These are phyloP conservation scores for Penicillium sp. DNA, from an alignment of 2,329 filamentous ascomycete species.

Conservation along the genomic window DNA sequence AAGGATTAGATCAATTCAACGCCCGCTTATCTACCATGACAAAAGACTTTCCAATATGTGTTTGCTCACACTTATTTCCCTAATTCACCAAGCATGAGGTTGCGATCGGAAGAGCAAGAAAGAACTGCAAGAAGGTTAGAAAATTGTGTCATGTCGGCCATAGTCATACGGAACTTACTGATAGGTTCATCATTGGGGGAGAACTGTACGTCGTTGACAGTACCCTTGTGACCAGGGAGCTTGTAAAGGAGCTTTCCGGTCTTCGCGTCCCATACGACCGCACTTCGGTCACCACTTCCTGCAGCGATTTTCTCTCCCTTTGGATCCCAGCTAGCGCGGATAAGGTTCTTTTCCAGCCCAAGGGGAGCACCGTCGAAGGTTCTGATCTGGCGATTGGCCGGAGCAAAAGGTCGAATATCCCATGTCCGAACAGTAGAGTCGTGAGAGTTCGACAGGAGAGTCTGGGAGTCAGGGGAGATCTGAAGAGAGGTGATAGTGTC, in stretches of 20 bases:
- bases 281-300: slow-evolving; percentile 85
- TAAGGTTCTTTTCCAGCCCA: slow-evolving; percentile 87
- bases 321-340: slow-evolving; percentile 85
- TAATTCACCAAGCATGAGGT: slow-evolving; percentile 78
- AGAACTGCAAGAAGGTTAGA: slow-evolving; percentile 60
- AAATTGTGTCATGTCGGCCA: neutral
- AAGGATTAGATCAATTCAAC: slow-evolving; percentile 20
- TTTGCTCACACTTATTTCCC: slow-evolving; percentile 53
- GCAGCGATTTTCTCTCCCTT: slow-evolving; percentile 84
- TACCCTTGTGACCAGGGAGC: slow-evolving; percentile 90
- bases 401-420: slow-evolving; percentile 94
- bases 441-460: slow-evolving; percentile 86
- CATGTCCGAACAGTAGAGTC: slow-evolving; percentile 92
- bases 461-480: slow-evolving; percentile 91
- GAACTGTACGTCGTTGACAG: slow-evolving; percentile 92
- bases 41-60: slow-evolving; percentile 7
- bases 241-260: slow-evolving; percentile 93
- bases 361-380: slow-evolving; percentile 90
- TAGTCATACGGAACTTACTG: slow-evolving; percentile 60
- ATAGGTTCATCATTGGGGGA: slow-evolving; percentile 81
- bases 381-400: slow-evolving; percentile 76
- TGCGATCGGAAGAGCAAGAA: slow-evolving; percentile 86
- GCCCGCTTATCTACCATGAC: slow-evolving; percentile 27
- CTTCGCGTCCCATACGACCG: slow-evolving; percentile 85
- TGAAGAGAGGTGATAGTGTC: slow-evolving; percentile 89